phyloP scores from a whole-genome alignment of 148 eudicot species.

The Rhododendron simsii region DNA sequence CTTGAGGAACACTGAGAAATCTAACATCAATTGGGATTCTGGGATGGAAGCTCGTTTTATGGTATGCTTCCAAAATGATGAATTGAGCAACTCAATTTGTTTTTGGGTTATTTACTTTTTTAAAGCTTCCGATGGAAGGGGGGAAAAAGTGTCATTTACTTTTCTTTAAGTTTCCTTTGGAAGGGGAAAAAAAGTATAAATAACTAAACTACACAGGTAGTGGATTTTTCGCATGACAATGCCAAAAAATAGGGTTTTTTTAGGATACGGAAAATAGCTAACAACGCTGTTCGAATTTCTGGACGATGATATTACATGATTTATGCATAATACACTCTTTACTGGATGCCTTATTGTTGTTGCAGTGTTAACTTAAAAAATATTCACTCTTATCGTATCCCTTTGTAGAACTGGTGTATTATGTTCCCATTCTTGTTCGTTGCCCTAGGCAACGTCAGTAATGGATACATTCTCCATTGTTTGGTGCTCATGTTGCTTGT shows the following conservation, averaged over 20 bases:
- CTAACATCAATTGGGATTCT: background rate
- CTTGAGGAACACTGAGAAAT: background rate
- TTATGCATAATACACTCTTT: background rate
- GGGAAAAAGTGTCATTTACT: background rate
- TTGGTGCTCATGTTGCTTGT: background rate
- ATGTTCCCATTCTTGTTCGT: background rate
- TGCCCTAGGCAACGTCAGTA: background rate
- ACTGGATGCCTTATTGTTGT: background rate
- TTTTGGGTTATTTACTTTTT: background rate
- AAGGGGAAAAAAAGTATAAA: background rate
- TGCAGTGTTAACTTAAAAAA: background rate
- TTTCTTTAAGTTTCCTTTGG: background rate
- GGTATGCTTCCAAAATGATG: background rate
- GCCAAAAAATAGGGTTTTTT: too few species aligned
- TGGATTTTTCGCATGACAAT: background rate
- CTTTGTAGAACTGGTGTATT: background rate
- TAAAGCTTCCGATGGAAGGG: background rate
- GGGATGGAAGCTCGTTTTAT: background rate
- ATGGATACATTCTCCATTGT: background rate
- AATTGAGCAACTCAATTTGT: background rate
- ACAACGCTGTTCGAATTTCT: too few species aligned
- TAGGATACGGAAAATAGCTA: too few species aligned
- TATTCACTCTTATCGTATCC: background rate
- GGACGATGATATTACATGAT: background rate
- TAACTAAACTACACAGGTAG: background rate